phyloP scores from a whole-genome alignment of 306 rosid genomes.

The Rosa multiflora region DNA sequence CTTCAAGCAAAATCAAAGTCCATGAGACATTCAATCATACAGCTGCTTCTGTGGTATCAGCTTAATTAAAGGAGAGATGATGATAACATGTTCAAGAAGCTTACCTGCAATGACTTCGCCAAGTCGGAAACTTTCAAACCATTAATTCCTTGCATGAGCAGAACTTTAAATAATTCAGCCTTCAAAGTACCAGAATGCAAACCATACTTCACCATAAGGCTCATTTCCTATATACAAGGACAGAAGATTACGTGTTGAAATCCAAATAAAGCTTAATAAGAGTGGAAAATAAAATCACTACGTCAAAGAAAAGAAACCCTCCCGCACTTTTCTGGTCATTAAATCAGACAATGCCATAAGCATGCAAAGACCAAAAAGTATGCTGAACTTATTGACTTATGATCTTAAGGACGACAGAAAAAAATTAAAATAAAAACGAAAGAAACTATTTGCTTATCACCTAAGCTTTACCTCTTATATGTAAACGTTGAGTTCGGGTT shows the following conservation, averaged over 20 bases:
- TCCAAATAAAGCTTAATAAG: constrained; percentile 6
- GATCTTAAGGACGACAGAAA: background rate
- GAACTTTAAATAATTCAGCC: constrained; percentile 68
- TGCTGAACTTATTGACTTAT: background rate
- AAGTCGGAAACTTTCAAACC: constrained; percentile 81
- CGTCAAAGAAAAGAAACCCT: background rate
- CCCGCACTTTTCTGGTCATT: background rate
- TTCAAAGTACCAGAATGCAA: constrained; percentile 78
- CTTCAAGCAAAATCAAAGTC: constrained; percentile 48
- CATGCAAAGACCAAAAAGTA: background rate
- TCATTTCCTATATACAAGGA: constrained; percentile 58
- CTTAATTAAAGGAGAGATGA: constrained; percentile 1
- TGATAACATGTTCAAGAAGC: constrained; percentile 15
- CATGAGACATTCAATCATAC: constrained; percentile 18
- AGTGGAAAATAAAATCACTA: constrained; percentile 21
- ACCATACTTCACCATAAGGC: constrained; percentile 66
- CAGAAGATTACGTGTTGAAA: constrained; percentile 22
- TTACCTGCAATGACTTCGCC: constrained; percentile 65
- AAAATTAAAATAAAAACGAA: background rate
- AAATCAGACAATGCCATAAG: background rate
- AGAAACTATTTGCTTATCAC: background rate
- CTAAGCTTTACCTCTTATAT: background rate
- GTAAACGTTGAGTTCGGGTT: no score
- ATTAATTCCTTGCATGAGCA: constrained; percentile 70
- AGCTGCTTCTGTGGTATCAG: background rate